phyloP scores from a whole-genome alignment of 2,329 filamentous ascomycete species.

The Ophiostoma piceae region DNA sequence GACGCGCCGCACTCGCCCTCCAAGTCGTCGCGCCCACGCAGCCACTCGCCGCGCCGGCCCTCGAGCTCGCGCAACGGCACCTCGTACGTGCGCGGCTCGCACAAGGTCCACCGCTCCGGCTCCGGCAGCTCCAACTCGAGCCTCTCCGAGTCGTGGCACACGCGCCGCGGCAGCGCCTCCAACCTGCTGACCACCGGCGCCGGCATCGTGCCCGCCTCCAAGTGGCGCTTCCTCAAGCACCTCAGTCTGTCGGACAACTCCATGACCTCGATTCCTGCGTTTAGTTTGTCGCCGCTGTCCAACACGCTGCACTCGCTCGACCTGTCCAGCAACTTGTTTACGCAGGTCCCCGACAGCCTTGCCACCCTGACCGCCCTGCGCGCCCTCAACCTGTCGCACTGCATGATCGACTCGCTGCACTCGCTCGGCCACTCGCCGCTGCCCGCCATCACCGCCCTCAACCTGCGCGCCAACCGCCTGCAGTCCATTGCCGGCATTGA shows the following conservation, averaged over 20 bases:
- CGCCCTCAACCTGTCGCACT: constrained; percentile 88
- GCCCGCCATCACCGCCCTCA: constrained; percentile 88
- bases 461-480: constrained; percentile 82
- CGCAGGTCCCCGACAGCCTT: constrained; percentile 88
- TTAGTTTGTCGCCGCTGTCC: constrained; percentile 73
- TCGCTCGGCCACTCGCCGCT: constrained; percentile 80
- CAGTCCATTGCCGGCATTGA: constrained; percentile 85
- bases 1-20: constrained; percentile 40
- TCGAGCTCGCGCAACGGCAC: constrained; percentile 67
- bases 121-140: constrained; percentile 91
- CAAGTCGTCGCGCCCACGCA: constrained; percentile 56
- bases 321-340: constrained; percentile 85
- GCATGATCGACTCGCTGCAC: constrained; percentile 94
- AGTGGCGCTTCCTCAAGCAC: constrained; percentile 93
- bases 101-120: constrained; percentile 77
- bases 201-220: constrained; percentile 70
- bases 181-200: constrained; percentile 60
- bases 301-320: constrained; percentile 89
- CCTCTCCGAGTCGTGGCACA: constrained; percentile 59
- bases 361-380: constrained; percentile 81
- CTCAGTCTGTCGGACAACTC: constrained; percentile 88
- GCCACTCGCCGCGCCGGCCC: constrained; percentile 75
- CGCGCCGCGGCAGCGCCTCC: constrained; percentile 66
- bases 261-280: constrained; percentile 69
- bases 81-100: constrained; percentile 56